These are phyloP conservation scores for Dendrostoma leiphaemia DNA, from an alignment of 2,329 filamentous ascomycete genomes.

Conservation along the genomic window DNA sequence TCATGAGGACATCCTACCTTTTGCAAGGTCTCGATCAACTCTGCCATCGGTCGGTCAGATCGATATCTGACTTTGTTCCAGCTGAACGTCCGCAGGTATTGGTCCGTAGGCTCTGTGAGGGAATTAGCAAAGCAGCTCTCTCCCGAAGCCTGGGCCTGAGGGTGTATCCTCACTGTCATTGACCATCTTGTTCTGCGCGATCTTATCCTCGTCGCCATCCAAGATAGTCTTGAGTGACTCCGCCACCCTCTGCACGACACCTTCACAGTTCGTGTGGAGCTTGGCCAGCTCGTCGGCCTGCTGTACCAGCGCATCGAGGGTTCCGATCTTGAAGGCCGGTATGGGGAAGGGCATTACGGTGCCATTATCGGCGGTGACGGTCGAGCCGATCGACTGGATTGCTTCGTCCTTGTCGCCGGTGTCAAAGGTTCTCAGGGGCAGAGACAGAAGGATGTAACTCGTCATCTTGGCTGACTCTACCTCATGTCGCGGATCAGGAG, in stretches of 20 bases:
- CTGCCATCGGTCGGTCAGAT: slow-evolving; percentile 82
- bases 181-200: slow-evolving; percentile 84
- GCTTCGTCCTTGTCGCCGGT: slow-evolving; percentile 79
- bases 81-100: slow-evolving; percentile 82
- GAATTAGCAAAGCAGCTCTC: slow-evolving; percentile 9
- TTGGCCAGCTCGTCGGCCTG: slow-evolving; percentile 94
- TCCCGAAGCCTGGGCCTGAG: background rate
- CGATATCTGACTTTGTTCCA: slow-evolving; percentile 99
- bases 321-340: slow-evolving; percentile 96
- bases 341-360: slow-evolving; percentile 75
- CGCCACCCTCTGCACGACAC: slow-evolving; percentile 81
- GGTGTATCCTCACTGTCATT: slow-evolving; percentile 72
- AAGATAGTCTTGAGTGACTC: slow-evolving; percentile 82
- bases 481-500: slow-evolving; percentile 18
- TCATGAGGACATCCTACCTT: slow-evolving; percentile 56
- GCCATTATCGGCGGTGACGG: slow-evolving; percentile 72
- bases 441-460: slow-evolving; percentile 84
- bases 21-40: slow-evolving; percentile 83
- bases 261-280: slow-evolving; percentile 76
- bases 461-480: slow-evolving; percentile 35
- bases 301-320: slow-evolving; percentile 89
- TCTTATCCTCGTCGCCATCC: slow-evolving; percentile 79
- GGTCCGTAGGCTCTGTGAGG: slow-evolving; percentile 81
- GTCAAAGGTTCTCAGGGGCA: slow-evolving; percentile 83
- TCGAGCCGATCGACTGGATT: slow-evolving; percentile 70